A percentile compares a stretch with the other conserved stretches of the same genome.
Conservation (phyloP, 495 filamentous ascomycete species). For the Hyaloscypha variabilis region DNA sequence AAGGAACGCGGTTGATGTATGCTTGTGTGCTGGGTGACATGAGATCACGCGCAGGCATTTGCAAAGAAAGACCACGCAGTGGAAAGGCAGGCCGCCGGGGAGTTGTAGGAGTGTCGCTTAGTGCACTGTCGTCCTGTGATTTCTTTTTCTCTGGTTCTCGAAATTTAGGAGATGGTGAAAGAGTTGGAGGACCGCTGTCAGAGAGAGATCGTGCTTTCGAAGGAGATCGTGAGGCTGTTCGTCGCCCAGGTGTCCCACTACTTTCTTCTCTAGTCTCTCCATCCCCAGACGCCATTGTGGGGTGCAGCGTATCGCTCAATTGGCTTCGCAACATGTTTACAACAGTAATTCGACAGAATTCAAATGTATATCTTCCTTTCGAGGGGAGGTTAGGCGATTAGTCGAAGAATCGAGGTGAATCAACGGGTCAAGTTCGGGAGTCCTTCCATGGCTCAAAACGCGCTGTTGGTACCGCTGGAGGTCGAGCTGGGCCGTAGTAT, state of each 20-base stretch:
- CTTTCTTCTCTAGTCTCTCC: slow-evolving; percentile 9
- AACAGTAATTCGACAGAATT: not conserved
- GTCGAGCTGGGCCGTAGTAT: not conserved
- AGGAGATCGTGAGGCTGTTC: slow-evolving; percentile 23
- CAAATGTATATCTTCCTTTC: not conserved
- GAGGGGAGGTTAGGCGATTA: not conserved
- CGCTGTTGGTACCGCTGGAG: not conserved
- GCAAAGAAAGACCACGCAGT: slow-evolving; percentile 67
- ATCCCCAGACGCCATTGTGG: slow-evolving; percentile 5
- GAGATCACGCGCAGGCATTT: slow-evolving; percentile 65
- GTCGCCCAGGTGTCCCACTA: not conserved
- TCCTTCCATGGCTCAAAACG: not conserved
- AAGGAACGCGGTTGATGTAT: slow-evolving; percentile 64
- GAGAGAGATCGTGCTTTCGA: slow-evolving; percentile 33
- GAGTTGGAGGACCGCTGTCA: slow-evolving; percentile 48
- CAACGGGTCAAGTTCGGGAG: not conserved
- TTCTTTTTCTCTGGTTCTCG: slow-evolving; percentile 52
- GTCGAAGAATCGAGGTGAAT: not conserved
- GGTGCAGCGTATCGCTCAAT: slow-evolving; percentile 18
- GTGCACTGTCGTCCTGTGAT: slow-evolving; percentile 81
- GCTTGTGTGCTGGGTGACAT: slow-evolving; percentile 54
- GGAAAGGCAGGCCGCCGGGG: slow-evolving; percentile 64
- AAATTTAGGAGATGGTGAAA: slow-evolving; percentile 72
- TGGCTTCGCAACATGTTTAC: slow-evolving; percentile 26
- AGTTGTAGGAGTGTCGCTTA: slow-evolving; percentile 62